Evolutionary conservation across 169 alveolate genomes (phyloP).

Genomic region (Cryptosporidium sp.): DNA sequence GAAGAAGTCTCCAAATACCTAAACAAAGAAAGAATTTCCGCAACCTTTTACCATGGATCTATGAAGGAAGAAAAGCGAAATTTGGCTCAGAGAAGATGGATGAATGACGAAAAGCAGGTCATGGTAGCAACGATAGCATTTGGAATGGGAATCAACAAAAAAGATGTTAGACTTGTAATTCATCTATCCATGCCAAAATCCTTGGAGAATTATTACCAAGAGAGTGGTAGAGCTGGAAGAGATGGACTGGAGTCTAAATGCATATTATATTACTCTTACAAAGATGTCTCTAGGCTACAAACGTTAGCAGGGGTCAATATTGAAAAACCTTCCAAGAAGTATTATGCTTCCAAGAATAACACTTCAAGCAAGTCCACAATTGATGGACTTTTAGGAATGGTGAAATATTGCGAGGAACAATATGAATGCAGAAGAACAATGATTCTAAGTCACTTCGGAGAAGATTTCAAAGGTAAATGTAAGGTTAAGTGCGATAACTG

Average conservation of each 20-base stretch:
- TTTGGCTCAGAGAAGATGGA: constrained; percentile 84
- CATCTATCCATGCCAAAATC: constrained; percentile 97
- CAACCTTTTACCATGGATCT: constrained; percentile 88
- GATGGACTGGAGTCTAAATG: constrained; percentile 86
- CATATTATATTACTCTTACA: constrained; percentile 81
- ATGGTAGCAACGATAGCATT: constrained; percentile 99
- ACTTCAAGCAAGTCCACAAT: constrained; percentile 28
- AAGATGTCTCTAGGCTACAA: constrained; percentile 81
- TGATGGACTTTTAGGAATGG: constrained; percentile 76
- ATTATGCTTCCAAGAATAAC: constrained; percentile 52
- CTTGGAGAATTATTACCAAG: constrained; percentile 97
- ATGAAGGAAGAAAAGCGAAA: constrained; percentile 81
- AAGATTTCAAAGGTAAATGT: constrained; percentile 83
- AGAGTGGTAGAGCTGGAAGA: constrained; percentile 98
- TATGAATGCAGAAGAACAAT: constrained; percentile 85
- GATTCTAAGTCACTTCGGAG: constrained; percentile 87
- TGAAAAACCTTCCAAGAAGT: constrained; percentile 28
- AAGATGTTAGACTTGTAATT: constrained; percentile 97
- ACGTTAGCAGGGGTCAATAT: constrained; percentile 67
- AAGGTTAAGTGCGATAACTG: constrained; percentile 81
- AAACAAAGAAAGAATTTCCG: constrained; percentile 83
- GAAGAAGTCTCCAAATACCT: constrained; percentile 91
- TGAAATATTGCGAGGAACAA: constrained; percentile 88
- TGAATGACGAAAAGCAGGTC: constrained; percentile 94
- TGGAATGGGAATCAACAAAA: constrained; percentile 99